Evolutionary conservation across 345 rosid species (phyloP).

Genomic region (Acer saccharum): DNA sequence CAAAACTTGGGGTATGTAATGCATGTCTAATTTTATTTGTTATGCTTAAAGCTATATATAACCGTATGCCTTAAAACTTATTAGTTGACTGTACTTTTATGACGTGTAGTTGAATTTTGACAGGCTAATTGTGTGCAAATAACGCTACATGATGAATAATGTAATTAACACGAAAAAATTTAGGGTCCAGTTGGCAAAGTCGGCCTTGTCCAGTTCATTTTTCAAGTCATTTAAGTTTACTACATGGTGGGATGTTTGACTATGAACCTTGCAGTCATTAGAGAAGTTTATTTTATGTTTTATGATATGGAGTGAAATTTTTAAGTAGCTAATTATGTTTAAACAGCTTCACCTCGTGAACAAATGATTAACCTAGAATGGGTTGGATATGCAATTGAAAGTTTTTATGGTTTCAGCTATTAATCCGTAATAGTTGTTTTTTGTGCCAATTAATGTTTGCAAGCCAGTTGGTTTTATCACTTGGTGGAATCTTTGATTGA

Average conservation of each 20-base stretch:
- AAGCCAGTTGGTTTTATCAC: background rate
- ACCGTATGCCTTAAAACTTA: background rate
- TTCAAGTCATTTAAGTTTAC: too few species aligned
- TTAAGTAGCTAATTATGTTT: background rate
- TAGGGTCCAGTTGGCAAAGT: background rate
- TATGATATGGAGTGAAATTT: background rate
- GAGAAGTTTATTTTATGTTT: background rate
- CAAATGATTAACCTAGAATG: background rate
- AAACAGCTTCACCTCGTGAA: background rate
- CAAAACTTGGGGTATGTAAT: constrained; percentile 70
- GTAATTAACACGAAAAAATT: background rate
- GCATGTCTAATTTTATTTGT: background rate
- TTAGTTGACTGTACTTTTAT: background rate
- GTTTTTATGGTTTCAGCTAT: background rate
- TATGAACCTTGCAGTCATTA: too few species aligned
- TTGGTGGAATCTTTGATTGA: background rate
- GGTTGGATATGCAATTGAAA: background rate
- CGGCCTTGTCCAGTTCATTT: background rate
- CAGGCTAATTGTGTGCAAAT: background rate
- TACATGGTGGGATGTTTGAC: background rate
- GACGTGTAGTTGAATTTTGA: background rate
- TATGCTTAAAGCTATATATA: background rate
- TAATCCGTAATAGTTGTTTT: background rate
- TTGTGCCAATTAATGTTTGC: background rate
- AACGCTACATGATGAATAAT: background rate